Conservation (phyloP, 108 stramenopile genomes). For the Cyclotella atomus region DNA sequence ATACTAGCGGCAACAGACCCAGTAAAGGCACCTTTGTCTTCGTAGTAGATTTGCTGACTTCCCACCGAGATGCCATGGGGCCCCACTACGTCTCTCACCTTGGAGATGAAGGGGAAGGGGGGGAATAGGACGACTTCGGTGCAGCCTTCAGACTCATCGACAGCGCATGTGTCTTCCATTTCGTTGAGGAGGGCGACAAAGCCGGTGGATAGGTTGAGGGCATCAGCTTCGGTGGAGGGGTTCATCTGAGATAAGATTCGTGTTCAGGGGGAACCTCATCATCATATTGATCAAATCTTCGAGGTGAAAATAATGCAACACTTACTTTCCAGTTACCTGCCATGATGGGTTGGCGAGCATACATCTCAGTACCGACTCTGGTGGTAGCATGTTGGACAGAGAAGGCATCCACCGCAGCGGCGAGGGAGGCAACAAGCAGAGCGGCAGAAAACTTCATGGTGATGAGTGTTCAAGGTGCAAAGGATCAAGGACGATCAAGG, state of each 20-base stretch:
- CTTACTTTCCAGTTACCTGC: conserved; percentile 83
- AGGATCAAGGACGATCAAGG: too few relatives aligned
- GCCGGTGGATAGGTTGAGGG: conserved; percentile 59
- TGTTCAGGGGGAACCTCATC: too few relatives aligned
- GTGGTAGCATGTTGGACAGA: neutral
- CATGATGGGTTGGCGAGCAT: conserved; percentile 54
- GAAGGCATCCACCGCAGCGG: conserved; percentile 2
- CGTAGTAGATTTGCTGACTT: conserved; percentile 75
- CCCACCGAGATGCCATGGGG: conserved; percentile 77
- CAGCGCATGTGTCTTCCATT: conserved; percentile 46
- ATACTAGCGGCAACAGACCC: conserved; percentile 80
- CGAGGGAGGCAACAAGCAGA: conserved; percentile 9
- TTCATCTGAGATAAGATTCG: conserved; percentile 43
- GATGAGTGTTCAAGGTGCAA: too few relatives aligned
- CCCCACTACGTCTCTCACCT: conserved; percentile 54
- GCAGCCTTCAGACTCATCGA: conserved; percentile 42
- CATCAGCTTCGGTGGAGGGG: conserved; percentile 69
- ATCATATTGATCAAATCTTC: neutral
- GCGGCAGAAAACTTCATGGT: conserved; percentile 34
- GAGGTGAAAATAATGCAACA: neutral
- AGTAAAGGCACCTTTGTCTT: conserved; percentile 79
- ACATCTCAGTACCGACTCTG: conserved; percentile 1
- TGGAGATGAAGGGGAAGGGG: conserved; percentile 71
- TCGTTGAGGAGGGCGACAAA: conserved; percentile 45
- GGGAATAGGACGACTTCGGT: conserved; percentile 84